Conservation (phyloP, 441 rosid species). For the Corymbia calophylla region DNA sequence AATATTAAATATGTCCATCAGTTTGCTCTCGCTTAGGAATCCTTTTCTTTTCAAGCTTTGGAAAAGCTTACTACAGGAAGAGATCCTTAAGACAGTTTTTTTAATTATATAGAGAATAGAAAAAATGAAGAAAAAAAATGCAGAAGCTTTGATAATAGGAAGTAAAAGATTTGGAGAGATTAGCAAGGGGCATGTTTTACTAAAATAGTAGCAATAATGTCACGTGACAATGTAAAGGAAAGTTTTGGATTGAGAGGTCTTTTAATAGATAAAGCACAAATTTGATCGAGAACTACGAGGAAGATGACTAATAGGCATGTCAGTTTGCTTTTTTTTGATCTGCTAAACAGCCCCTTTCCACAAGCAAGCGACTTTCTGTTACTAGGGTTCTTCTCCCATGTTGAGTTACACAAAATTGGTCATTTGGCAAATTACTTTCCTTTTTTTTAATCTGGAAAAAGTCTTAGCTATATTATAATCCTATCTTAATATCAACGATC, state of each 20-base stretch:
- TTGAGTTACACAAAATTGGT: background rate
- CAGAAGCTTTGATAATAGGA: background rate
- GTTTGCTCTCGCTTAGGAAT: accelerated
- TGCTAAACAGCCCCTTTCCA: too few species aligned
- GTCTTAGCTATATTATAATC: background rate
- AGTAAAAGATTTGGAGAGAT: background rate
- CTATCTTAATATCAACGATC: background rate
- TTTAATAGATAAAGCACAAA: background rate
- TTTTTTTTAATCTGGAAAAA: background rate
- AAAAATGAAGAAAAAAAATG: too few species aligned
- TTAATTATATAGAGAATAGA: background rate
- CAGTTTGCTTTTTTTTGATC: too few species aligned
- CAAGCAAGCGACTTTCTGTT: too few species aligned
- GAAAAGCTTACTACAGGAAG: too few species aligned
- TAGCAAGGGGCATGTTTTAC: background rate
- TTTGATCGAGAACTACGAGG: background rate
- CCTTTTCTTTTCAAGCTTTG: background rate
- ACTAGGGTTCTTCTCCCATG: background rate
- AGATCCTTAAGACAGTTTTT: too few species aligned
- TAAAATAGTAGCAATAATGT: background rate
- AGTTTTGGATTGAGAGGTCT: background rate
- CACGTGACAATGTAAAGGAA: background rate
- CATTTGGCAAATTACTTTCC: background rate
- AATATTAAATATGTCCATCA: accelerated
- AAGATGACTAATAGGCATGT: too few species aligned